Conservation (phyloP, 495 filamentous ascomycete genomes). For the Annulohypoxylon bovei region DNA sequence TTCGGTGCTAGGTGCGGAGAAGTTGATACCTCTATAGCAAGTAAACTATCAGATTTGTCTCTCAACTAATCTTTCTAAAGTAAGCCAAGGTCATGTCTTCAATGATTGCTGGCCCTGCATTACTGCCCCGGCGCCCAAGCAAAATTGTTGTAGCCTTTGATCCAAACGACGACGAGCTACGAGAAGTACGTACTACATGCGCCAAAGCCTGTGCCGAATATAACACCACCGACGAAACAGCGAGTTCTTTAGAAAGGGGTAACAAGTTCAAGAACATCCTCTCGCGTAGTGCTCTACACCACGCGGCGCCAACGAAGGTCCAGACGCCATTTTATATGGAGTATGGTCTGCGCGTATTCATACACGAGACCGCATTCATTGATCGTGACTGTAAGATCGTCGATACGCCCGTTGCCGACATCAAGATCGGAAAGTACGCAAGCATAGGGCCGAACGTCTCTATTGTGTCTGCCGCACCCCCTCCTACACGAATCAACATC, state of each 20-base stretch:
- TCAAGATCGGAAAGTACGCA: slow-evolving; percentile 48
- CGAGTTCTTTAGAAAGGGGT: background rate
- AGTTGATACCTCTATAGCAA: background rate
- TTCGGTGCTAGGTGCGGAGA: background rate
- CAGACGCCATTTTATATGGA: slow-evolving; percentile 51
- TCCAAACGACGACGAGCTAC: background rate
- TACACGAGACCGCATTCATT: slow-evolving; percentile 50
- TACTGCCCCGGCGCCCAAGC: background rate
- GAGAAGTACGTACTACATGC: background rate
- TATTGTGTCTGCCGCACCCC: slow-evolving; percentile 32
- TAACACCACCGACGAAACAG: background rate
- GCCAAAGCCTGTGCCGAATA: background rate
- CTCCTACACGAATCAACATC: background rate
- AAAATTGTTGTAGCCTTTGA: background rate
- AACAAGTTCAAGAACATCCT: background rate
- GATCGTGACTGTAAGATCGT: slow-evolving; percentile 51
- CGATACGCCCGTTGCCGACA: slow-evolving; percentile 51
- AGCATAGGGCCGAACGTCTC: slow-evolving; percentile 50
- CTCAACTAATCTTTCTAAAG: background rate
- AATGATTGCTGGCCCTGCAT: background rate
- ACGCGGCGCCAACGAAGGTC: slow-evolving; percentile 35
- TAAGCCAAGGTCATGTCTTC: background rate
- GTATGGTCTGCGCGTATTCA: slow-evolving; percentile 48
- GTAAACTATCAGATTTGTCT: background rate
- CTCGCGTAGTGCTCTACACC: background rate